Conservation (phyloP, 2,329 filamentous ascomycete genomes). For the Epicoccum sorghinum region DNA sequence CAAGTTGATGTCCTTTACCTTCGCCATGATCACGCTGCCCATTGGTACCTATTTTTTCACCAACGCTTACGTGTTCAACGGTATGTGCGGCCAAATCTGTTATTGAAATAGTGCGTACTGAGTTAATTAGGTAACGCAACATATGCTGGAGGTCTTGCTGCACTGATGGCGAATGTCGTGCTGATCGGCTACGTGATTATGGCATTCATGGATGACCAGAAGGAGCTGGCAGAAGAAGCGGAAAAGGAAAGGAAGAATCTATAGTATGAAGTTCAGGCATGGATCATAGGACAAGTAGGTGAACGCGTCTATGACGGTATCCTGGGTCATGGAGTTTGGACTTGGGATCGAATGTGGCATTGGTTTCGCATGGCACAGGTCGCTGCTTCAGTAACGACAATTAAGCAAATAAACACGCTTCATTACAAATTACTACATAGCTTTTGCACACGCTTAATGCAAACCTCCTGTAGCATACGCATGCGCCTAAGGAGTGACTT, state of each 20-base stretch:
- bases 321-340: too few species aligned
- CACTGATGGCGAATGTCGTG: constrained; percentile 89
- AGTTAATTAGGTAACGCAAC: constrained; percentile 76
- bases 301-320: neutral
- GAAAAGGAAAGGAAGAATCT: constrained; percentile 26
- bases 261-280: neutral
- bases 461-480: constrained; percentile 18
- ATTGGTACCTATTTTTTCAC: constrained; percentile 89
- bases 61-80: constrained; percentile 76
- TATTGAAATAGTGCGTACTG: neutral
- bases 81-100: constrained; percentile 54
- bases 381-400: too few species aligned
- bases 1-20: constrained; percentile 88
- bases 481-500: constrained; percentile 25
- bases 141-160: constrained; percentile 82
- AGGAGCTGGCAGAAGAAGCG: constrained; percentile 54
- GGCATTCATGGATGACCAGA: constrained; percentile 84
- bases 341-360: too few species aligned
- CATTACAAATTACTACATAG: constrained; percentile 39
- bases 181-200: constrained; percentile 89
- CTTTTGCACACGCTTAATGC: constrained; percentile 8
- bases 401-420: constrained; percentile 15
- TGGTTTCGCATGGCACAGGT: too few species aligned
- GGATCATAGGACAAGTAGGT: too few species aligned
- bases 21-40: constrained; percentile 87